These are phyloP conservation scores for Secale cereale DNA, from an alignment of 176 grass and related monocot species.

Conservation along the genomic window DNA sequence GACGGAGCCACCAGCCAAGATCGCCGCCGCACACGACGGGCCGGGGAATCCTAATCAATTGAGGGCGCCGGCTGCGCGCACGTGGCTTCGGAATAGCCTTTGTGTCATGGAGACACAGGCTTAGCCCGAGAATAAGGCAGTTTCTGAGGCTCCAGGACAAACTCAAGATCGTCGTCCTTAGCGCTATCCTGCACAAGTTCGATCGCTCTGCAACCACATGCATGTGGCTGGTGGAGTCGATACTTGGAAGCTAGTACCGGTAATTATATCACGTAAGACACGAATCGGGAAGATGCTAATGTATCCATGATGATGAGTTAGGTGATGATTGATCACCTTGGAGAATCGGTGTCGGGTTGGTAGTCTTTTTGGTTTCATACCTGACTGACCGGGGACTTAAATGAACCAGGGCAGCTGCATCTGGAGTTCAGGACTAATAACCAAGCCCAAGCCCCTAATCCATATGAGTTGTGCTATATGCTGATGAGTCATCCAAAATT, in stretches of 20 bases:
- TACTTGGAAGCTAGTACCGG: not conserved
- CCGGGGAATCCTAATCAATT: conserved; percentile 13
- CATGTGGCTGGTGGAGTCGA: conserved; percentile 9
- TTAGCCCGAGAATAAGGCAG: not conserved
- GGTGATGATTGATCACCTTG: not conserved
- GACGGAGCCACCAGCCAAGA: not conserved
- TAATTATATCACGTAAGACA: not conserved
- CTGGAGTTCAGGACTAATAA: not conserved
- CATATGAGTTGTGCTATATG: not conserved
- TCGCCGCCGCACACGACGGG: conserved; percentile 13
- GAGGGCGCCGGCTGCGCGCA: not conserved
- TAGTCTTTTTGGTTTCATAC: too few relatives aligned
- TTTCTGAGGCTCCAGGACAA: conserved; percentile 9
- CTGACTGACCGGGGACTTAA: too few relatives aligned
- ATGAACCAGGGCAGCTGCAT: not conserved
- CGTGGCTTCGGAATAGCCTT: conserved; percentile 17
- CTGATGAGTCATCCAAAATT: too few relatives aligned
- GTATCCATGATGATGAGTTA: not conserved
- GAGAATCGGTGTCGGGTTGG: not conserved
- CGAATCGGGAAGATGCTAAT: not conserved
- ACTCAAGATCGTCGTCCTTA: not conserved
- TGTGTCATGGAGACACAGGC: conserved; percentile 9
- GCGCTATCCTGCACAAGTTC: conserved; percentile 4
- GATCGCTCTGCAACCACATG: not conserved
- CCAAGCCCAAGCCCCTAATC: not conserved